Conservation (phyloP, 805 yeast genomes). For the Komagataella mondaviorum region DNA sequence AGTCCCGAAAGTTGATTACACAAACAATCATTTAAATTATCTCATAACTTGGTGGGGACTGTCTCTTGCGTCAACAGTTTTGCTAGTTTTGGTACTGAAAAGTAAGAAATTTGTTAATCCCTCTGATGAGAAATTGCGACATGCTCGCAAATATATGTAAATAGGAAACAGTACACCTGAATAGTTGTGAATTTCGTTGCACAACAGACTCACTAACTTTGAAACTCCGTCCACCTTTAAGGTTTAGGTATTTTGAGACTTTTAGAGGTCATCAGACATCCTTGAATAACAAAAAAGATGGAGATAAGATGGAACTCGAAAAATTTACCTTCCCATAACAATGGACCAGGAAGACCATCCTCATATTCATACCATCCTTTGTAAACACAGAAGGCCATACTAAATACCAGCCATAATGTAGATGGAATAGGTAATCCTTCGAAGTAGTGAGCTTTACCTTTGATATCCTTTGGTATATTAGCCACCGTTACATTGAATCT, state of each 20-base stretch:
- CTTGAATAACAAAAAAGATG: conserved; percentile 56
- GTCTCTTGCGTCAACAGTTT: conserved; percentile 55
- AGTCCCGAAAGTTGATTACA: conserved; percentile 64
- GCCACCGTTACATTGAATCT: conserved; percentile 92
- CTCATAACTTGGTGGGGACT: conserved; percentile 93
- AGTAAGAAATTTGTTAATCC: conserved; percentile 26
- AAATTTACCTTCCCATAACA: conserved; percentile 35
- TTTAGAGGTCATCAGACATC: conserved; percentile 86
- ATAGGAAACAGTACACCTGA: background rate
- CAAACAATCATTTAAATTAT: conserved; percentile 86
- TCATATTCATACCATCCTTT: conserved; percentile 21
- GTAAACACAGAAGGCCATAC: conserved; percentile 59
- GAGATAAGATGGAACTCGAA: conserved; percentile 69
- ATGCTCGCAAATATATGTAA: conserved; percentile 28
- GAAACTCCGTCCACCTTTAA: background rate
- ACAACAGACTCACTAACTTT: background rate
- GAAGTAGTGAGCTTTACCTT: conserved; percentile 82
- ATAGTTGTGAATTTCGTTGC: background rate
- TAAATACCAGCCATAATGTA: conserved; percentile 56
- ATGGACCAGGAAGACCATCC: conserved; percentile 52
- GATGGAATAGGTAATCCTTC: conserved; percentile 97
- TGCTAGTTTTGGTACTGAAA: conserved; percentile 40
- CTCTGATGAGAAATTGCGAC: conserved; percentile 30
- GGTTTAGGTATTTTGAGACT: conserved; percentile 86
- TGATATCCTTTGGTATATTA: conserved; percentile 77